A percentile compares a stretch with the other conserved stretches of the same genome.
phyloP scores from a whole-genome alignment of 805 yeast genomes.

The Kodamaea neixiangensis region DNA sequence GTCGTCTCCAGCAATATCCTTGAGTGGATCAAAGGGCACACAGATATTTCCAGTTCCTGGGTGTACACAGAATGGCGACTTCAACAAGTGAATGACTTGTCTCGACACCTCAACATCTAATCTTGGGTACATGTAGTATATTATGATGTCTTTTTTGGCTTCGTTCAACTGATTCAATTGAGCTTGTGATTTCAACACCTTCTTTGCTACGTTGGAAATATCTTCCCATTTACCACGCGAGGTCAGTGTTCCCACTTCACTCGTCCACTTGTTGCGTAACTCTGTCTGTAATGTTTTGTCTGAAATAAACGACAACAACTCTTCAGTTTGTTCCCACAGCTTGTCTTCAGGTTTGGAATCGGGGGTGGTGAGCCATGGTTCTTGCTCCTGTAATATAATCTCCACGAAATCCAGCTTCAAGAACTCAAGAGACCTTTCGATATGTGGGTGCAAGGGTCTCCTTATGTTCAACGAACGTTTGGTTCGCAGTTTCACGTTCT shows the following conservation, averaged over 20 bases:
- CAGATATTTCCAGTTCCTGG: slow-evolving; percentile 95
- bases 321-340: slow-evolving; percentile 49
- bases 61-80: slow-evolving; percentile 95
- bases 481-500: slow-evolving; percentile 23
- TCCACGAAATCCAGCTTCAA: slow-evolving; percentile 64
- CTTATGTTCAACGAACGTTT: slow-evolving; percentile 52
- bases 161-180: slow-evolving; percentile 56
- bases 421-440: slow-evolving; percentile 71
- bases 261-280: slow-evolving; percentile 59
- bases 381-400: slow-evolving; percentile 75
- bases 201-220: slow-evolving; percentile 55
- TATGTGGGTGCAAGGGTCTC: slow-evolving; percentile 89
- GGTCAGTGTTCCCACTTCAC: slow-evolving; percentile 33
- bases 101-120: slow-evolving; percentile 91
- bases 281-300: slow-evolving; percentile 57
- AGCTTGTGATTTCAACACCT: slow-evolving; percentile 43
- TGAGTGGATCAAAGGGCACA: slow-evolving; percentile 72
- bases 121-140: slow-evolving; percentile 84
- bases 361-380: slow-evolving; percentile 65
- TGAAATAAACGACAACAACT: slow-evolving; percentile 62
- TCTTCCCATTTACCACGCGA: slow-evolving; percentile 78
- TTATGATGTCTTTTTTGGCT: slow-evolving; percentile 78
- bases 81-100: slow-evolving; percentile 86
- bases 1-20: slow-evolving; percentile 38
- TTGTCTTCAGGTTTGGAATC: slow-evolving; percentile 44